phyloP scores from a whole-genome alignment of 257 asterid species.

The Voacanga thouarsii region DNA sequence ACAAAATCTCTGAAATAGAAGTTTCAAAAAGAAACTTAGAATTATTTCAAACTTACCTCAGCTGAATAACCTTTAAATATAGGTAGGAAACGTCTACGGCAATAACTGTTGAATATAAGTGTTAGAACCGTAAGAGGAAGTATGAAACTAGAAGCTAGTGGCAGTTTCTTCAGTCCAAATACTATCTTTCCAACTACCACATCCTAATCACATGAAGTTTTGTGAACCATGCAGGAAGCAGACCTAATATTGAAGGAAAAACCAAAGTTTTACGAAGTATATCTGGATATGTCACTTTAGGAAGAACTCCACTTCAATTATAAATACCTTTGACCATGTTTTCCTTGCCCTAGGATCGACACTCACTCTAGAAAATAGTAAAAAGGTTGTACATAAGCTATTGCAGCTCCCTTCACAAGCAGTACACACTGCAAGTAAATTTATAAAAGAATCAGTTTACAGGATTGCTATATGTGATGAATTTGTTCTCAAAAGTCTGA shows the following conservation, averaged over 20 bases:
- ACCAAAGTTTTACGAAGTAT: neutral
- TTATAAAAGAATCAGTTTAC: neutral
- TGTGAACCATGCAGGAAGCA: neutral
- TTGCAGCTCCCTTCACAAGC: neutral
- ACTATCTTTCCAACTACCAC: neutral
- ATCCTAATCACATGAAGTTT: neutral
- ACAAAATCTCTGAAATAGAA: neutral
- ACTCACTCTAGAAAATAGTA: neutral
- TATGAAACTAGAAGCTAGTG: conserved; percentile 72
- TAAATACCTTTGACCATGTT: neutral
- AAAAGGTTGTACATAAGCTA: neutral
- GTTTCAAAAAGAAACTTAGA: neutral
- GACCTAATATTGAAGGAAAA: neutral
- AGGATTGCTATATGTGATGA: neutral
- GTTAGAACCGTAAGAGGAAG: conserved; percentile 93
- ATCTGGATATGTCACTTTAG: neutral
- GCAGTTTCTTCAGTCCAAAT: conserved; percentile 81
- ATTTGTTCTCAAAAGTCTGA: neutral
- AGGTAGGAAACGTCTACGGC: conserved; percentile 80
- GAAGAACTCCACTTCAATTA: neutral
- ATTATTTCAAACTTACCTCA: conserved; percentile 50
- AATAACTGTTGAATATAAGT: conserved; percentile 78
- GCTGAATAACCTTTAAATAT: conserved; percentile 74
- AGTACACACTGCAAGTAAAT: neutral
- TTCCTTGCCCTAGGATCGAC: neutral